phyloP scores from a whole-genome alignment of 176 grass and related monocot genomes.

The Triticum monococcum region DNA sequence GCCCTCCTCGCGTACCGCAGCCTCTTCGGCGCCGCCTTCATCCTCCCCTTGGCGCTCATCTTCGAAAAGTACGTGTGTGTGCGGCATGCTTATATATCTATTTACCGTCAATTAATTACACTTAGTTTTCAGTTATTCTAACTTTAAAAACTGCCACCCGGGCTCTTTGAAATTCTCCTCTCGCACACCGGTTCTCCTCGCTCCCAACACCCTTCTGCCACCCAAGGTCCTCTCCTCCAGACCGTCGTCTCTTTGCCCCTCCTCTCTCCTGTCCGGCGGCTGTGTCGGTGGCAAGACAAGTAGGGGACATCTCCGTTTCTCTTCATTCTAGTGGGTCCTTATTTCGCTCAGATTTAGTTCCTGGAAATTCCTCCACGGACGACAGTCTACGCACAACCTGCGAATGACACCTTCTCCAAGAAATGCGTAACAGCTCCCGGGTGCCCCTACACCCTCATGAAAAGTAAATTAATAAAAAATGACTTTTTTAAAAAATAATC shows the following conservation, averaged over 20 bases:
- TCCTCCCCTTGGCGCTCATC: constrained; percentile 38
- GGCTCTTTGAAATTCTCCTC: neutral
- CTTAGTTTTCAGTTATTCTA: neutral
- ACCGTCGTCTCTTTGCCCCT: neutral
- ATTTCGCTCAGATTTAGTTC: neutral
- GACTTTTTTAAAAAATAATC: too few relatives aligned
- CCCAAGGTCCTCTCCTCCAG: neutral
- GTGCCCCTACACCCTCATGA: too few relatives aligned
- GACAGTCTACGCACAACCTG: too few relatives aligned
- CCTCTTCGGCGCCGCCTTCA: constrained; percentile 25
- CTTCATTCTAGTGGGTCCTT: neutral
- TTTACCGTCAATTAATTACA: neutral
- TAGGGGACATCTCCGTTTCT: neutral
- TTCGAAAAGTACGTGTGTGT: constrained; percentile 19
- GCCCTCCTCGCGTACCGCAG: constrained; percentile 41
- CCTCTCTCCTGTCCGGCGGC: too few relatives aligned
- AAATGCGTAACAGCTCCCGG: too few relatives aligned
- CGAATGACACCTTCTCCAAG: too few relatives aligned
- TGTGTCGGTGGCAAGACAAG: too few relatives aligned
- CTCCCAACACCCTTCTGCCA: neutral
- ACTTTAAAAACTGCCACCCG: neutral
- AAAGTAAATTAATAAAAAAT: too few relatives aligned
- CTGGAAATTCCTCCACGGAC: too few relatives aligned
- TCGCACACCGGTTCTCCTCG: too few relatives aligned
- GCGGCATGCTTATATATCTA: neutral